Evolutionary conservation across 2,329 filamentous ascomycete genomes (phyloP).

Genomic region (Neonectria hederae): DNA sequence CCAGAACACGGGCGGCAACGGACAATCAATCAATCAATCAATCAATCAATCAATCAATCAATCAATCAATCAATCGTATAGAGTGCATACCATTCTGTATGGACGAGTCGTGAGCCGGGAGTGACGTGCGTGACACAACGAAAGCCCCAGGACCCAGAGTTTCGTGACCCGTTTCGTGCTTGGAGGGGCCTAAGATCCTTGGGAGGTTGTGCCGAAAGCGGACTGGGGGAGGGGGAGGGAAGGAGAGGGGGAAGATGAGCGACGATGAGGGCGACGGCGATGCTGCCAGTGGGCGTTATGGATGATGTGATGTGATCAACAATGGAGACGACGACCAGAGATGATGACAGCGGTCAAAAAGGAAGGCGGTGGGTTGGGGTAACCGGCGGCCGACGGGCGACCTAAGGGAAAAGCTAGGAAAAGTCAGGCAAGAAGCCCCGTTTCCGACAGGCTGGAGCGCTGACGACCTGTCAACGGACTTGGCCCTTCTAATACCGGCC

Average conservation of each 20-base stretch:
- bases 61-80: too few relatives aligned
- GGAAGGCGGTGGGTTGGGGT: conserved; percentile 25
- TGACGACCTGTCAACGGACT: conserved; percentile 14
- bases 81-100: not conserved
- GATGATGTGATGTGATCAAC: conserved; percentile 20
- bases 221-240: conserved; percentile 14
- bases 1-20: not conserved
- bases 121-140: conserved; percentile 27
- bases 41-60: too few relatives aligned
- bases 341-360: conserved; percentile 15
- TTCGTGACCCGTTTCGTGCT: conserved; percentile 22
- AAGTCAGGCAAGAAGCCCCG: conserved; percentile 6
- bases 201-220: conserved; percentile 20
- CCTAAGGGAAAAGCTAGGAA: conserved; percentile 1
- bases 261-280: not conserved
- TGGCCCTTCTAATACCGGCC: not conserved
- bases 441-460: conserved; percentile 13
- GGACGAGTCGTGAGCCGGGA: conserved; percentile 24
- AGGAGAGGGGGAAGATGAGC: conserved; percentile 1
- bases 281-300: not conserved
- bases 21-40: too few relatives aligned
- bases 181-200: conserved; percentile 4
- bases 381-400: not conserved
- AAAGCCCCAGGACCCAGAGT: conserved; percentile 12
- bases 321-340: conserved; percentile 12